phyloP scores from a whole-genome alignment of 495 filamentous ascomycete species.

The Diplogelasinospora grovesii region DNA sequence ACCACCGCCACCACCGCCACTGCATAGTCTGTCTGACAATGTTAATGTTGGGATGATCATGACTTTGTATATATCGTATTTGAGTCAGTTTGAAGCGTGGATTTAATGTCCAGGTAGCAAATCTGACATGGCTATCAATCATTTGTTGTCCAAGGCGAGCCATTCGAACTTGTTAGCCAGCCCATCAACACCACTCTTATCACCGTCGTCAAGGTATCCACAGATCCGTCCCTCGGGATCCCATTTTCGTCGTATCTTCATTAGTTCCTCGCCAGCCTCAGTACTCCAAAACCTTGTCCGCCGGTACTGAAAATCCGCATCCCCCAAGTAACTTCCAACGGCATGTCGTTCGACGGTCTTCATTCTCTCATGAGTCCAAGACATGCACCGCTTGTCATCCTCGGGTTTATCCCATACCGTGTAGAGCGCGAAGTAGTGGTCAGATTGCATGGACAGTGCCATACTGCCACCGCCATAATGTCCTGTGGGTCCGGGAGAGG shows the following conservation, averaged over 20 bases:
- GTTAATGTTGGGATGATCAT: background rate
- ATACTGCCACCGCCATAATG: too few species aligned
- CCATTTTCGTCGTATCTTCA: conserved; percentile 36
- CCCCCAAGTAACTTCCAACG: conserved; percentile 46
- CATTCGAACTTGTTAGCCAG: conserved; percentile 24
- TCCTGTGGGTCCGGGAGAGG: too few species aligned
- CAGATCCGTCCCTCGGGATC: conserved; percentile 37
- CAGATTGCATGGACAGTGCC: conserved; percentile 45
- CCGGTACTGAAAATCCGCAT: conserved; percentile 43
- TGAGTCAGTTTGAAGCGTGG: background rate
- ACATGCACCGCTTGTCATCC: conserved; percentile 34
- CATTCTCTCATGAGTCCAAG: conserved; percentile 39
- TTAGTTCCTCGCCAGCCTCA: conserved; percentile 25
- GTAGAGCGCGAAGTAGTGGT: conserved; percentile 51
- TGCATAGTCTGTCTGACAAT: too few species aligned
- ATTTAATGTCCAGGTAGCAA: background rate
- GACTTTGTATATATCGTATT: background rate
- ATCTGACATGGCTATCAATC: background rate
- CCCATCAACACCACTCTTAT: conserved; percentile 24
- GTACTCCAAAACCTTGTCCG: conserved; percentile 41
- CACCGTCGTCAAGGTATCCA: conserved; percentile 37
- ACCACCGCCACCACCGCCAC: too few species aligned
- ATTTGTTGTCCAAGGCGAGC: too few species aligned
- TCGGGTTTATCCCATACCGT: conserved; percentile 41
- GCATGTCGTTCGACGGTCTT: conserved; percentile 25